Percentiles rank a stretch among this genome's conserved stretches.
These are phyloP conservation scores for Cladorrhinum samala DNA, from an alignment of 495 filamentous ascomycete species.

Conservation along the genomic window DNA sequence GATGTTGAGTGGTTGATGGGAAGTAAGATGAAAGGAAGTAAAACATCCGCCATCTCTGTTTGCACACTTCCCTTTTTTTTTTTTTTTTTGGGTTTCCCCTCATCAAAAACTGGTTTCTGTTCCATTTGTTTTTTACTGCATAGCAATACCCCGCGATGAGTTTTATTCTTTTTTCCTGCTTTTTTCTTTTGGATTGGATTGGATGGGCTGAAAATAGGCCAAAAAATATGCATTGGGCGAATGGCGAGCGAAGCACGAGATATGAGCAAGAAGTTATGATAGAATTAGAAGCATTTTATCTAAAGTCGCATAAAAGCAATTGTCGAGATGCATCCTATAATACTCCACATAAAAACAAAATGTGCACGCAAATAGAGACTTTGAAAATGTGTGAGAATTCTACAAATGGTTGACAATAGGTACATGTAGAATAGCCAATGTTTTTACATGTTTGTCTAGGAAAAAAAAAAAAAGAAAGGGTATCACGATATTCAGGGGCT, in stretches of 20 bases:
- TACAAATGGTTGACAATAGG: too few relatives aligned
- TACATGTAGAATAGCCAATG: too few relatives aligned
- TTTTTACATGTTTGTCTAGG: too few relatives aligned
- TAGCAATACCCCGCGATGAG: background rate
- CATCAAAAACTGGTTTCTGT: background rate
- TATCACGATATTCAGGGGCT: background rate
- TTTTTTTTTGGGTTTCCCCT: constrained; percentile 1
- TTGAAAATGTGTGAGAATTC: too few relatives aligned
- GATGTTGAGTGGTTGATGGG: background rate
- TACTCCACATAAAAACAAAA: too few relatives aligned
- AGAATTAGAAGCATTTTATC: too few relatives aligned
- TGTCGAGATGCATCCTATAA: too few relatives aligned
- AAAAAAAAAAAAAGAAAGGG: background rate
- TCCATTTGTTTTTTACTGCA: background rate
- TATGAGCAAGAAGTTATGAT: background rate
- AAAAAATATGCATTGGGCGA: background rate
- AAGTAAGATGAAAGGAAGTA: background rate
- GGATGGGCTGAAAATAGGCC: background rate
- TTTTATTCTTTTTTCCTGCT: background rate
- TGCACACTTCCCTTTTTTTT: background rate
- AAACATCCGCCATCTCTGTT: too few relatives aligned
- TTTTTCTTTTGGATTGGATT: background rate
- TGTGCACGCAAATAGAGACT: too few relatives aligned
- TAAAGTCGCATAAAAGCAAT: too few relatives aligned
- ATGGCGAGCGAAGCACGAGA: constrained; percentile 3